These are phyloP conservation scores for Ogataea dorogensis DNA, from an alignment of 805 yeast species.

Conservation along the genomic window DNA sequence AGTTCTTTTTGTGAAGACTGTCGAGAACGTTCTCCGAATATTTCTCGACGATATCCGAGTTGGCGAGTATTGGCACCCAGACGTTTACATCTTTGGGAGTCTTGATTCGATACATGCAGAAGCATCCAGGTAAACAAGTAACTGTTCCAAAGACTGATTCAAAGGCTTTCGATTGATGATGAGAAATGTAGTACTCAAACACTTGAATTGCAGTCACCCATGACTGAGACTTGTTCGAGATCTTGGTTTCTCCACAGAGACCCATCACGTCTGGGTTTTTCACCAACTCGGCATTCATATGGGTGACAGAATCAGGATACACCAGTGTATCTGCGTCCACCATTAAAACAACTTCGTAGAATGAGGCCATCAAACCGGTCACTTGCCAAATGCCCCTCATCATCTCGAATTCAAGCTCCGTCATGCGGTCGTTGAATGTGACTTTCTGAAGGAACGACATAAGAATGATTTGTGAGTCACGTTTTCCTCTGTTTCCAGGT, in stretches of 20 bases:
- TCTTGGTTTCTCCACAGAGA: slow-evolving; percentile 91
- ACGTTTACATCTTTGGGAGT: slow-evolving; percentile 79
- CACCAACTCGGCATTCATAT: slow-evolving; percentile 87
- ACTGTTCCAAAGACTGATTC: slow-evolving; percentile 95
- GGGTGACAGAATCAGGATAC: slow-evolving; percentile 82
- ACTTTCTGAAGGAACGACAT: slow-evolving; percentile 88
- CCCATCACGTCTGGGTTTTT: slow-evolving; percentile 88
- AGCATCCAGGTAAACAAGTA: slow-evolving; percentile 94
- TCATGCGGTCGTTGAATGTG: slow-evolving; percentile 92
- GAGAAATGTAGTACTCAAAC: slow-evolving; percentile 89
- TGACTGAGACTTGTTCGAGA: slow-evolving; percentile 73
- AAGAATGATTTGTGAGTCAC: slow-evolving; percentile 88
- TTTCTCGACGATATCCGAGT: slow-evolving; percentile 90
- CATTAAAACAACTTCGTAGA: slow-evolving; percentile 82
- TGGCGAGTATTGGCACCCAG: slow-evolving; percentile 93
- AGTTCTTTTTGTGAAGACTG: slow-evolving; percentile 82
- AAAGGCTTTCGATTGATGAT: slow-evolving; percentile 91
- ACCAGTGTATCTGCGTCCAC: slow-evolving; percentile 94
- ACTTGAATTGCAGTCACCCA: slow-evolving; percentile 96
- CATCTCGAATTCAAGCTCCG: slow-evolving; percentile 80
- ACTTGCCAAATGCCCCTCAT: slow-evolving; percentile 73
- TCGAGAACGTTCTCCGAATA: slow-evolving; percentile 83
- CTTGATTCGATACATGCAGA: slow-evolving; percentile 87
- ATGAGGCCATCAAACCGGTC: slow-evolving; percentile 81
- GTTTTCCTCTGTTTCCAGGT: slow-evolving; percentile 95